Conservation (phyloP, 2,329 filamentous ascomycete species). For the Alternaria infectoria region DNA sequence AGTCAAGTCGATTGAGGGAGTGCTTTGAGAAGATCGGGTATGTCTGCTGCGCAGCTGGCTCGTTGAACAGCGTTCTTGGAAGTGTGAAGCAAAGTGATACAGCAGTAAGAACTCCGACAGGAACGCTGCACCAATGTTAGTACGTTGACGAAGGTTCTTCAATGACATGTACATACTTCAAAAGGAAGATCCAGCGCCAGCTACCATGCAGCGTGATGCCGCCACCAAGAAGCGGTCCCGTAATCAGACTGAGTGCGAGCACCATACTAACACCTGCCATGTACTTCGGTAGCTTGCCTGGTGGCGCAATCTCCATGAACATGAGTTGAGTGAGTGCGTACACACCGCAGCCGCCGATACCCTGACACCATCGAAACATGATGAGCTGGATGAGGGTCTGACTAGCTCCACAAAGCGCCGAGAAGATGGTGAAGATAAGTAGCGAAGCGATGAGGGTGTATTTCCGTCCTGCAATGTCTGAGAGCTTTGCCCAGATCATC, state of each 20-base stretch:
- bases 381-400: conserved; percentile 41
- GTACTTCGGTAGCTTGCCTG: conserved; percentile 8
- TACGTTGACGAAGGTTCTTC: not conserved
- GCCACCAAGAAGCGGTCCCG: conserved; percentile 21
- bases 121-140: conserved; percentile 15
- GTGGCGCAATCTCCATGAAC: conserved; percentile 37
- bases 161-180: conserved; percentile 18
- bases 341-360: conserved; percentile 43
- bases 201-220: conserved; percentile 5
- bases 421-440: conserved; percentile 39
- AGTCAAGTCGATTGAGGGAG: conserved; percentile 10
- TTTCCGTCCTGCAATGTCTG: conserved; percentile 16
- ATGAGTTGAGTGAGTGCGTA: conserved; percentile 37
- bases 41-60: conserved; percentile 3
- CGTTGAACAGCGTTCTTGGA: conserved; percentile 4
- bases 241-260: conserved; percentile 10
- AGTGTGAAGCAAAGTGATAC: conserved; percentile 1
- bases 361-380: conserved; percentile 42
- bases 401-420: conserved; percentile 38
- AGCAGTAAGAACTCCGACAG: conserved; percentile 2
- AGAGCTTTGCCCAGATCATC: conserved; percentile 3
- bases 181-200: conserved; percentile 28
- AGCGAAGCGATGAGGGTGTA: not conserved
- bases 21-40: not conserved
- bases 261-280: conserved; percentile 9